Evolutionary conservation across 179 eudicot species (phyloP), one percentile per base, ranked within the genome.

Genomic region (Spinacia oleracea): DNA sequence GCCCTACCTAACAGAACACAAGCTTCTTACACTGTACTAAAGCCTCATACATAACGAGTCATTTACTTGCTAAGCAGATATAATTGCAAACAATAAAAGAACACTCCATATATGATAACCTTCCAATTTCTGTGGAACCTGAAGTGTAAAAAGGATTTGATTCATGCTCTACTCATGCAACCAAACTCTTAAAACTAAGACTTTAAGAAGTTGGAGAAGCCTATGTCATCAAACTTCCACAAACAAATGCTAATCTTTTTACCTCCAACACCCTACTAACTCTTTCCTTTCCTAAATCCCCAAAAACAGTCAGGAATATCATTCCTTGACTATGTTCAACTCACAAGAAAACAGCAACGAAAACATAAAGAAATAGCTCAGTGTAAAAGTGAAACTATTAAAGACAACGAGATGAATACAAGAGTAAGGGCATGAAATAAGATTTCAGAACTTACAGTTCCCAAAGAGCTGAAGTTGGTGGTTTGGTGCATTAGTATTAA

Each of bases 401-500:
- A 55, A 34, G 50, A 21, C 20, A 32, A 73, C 0, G 29, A 21
- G 45, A 48, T 14, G 10, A 21, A 73, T 38, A 7, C n/a, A 73
- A 14, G 20, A 34, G 48, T 40, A 58, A 73, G 20, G 51, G 23
- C 1, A 12, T n/a, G 58, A 16, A 21, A 55, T 7, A 56, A 35
- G 51, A 18, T 9, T 15, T 0, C 23, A 3, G 56, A 43, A 86
- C 98, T 88, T 83, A 94, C 98, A 73, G 75, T 89, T 94, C 66
- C 91, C 96, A 87, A 89, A 91, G 62, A 94, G 81, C 89, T 91
- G 95, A 75, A 89, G 88, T 84, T 92, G 98, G 82, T 83, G 87
- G 76, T 86, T 91, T 69, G 93, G 82, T 25, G 90, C 83, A 80
- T 78, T 70, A 12, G 43, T 71, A 73, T 87, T 86, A 72, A 87